Base-by-base conservation (phyloP, 108 stramenopile species). In the Discostella stelligeroides region DNA sequence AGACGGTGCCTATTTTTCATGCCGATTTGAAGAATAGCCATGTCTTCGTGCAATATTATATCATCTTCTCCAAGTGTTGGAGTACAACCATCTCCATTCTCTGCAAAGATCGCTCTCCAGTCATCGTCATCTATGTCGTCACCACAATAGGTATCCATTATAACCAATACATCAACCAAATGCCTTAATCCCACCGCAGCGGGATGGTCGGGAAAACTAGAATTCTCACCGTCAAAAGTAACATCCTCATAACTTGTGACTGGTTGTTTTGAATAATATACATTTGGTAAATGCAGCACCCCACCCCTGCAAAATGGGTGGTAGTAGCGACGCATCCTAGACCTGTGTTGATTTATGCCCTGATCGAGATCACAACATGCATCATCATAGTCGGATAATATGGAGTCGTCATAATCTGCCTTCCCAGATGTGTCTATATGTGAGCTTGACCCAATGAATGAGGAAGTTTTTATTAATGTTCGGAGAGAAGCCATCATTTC, bases 61-160 rank as follows among this genome's bases (percentile, higher is more conserved):
- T 47, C 38, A 28, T 12, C 21, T 7, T 72, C 64, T 25, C 1
- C 34, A 1, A 38, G 0, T 37, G 10, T 7, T 38, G 3, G 20
- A 25, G 15, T 27, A 17, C 11, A 25, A 7, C 34, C 6, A 28
- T 42, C 21, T 13, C 64, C 49, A 23, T 60, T 43, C 28, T 43
- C 4, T 23, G 39, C 72, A 60, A 75, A 75, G 2, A 81, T 57
- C 23, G 49, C 23, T 9, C 69, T 53, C 75, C 75, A 85, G 12
- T 72, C 70, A 40, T 27, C 28, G 40, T 80, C 75, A 11, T 56
- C 53, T 39, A 76, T 50, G 23, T 68, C 67, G 11, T 82, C 71
- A 5, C 66, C 69, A 43, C 76, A 85, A 68, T 81, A 84, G 4
- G 56, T 55, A 50, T 81, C 73, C 82, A 88, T 81, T 11, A 85